These are phyloP conservation scores for Arabidopsis arenosa DNA, from an alignment of 345 rosid species.

Conservation along the genomic window DNA sequence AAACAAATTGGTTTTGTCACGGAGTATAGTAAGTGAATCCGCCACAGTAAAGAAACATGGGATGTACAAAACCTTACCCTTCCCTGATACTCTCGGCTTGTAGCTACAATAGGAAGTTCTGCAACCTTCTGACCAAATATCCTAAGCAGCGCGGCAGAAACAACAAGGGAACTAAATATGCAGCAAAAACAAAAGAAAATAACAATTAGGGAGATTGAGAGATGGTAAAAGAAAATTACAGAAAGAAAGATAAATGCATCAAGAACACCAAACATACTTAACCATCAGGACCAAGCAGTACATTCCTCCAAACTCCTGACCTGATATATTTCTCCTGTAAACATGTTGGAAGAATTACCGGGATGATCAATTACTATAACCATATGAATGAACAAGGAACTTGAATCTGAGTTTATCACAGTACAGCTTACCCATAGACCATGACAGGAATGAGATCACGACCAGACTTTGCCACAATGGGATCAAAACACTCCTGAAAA, in stretches of 20 bases:
- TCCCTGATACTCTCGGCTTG: constrained; percentile 81
- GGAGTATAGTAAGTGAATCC: not conserved
- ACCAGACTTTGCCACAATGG: constrained; percentile 63
- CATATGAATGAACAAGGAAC: constrained; percentile 5
- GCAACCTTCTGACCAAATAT: constrained; percentile 83
- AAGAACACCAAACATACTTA: constrained; percentile 54
- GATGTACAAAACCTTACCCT: constrained; percentile 54
- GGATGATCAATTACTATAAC: constrained; percentile 21
- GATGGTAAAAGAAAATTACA: not conserved
- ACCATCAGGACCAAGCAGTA: constrained; percentile 70
- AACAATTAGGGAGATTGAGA: constrained; percentile 17
- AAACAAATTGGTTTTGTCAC: constrained; percentile 1
- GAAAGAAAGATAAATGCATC: not conserved
- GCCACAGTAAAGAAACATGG: constrained; percentile 9
- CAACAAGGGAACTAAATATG: constrained; percentile 63
- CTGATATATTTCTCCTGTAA: constrained; percentile 81
- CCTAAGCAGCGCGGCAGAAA: constrained; percentile 89
- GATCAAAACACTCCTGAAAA: constrained; percentile 91
- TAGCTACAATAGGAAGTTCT: constrained; percentile 94
- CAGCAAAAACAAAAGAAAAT: not conserved
- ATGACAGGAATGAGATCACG: constrained; percentile 94
- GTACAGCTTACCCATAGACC: constrained; percentile 77
- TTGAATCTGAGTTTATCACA: not conserved
- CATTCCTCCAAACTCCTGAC: constrained; percentile 90
- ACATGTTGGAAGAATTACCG: not conserved